Evolutionary conservation across 78 protist genomes (phyloP).

Genomic region (Creolimax fragrantissima): DNA sequence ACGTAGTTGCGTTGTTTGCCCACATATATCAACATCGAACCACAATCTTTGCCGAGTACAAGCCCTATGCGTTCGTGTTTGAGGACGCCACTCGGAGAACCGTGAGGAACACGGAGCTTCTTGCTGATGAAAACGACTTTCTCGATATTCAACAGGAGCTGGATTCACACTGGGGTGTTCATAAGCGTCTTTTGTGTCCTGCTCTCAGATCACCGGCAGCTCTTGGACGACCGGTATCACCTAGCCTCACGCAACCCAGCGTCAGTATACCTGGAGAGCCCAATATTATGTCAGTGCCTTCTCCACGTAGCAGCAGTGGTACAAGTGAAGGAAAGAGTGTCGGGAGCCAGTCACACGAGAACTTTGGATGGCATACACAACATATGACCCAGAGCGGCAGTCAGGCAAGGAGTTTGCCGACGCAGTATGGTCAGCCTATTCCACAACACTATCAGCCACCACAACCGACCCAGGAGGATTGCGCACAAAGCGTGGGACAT

Average conservation of each 20-base stretch:
- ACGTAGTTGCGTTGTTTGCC: slow-evolving; percentile 31
- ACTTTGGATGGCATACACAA: neutral
- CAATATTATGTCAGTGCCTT: neutral
- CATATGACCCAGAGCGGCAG: neutral
- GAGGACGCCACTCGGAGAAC: slow-evolving; percentile 21
- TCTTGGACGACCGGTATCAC: slow-evolving; percentile 6
- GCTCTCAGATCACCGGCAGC: neutral
- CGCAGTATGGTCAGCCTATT: neutral
- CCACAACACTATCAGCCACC: neutral
- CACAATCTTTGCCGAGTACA: neutral
- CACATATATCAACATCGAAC: neutral
- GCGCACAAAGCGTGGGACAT: neutral
- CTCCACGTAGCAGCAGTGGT: neutral
- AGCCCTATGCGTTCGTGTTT: neutral
- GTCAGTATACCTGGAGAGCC: neutral
- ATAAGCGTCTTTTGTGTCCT: slow-evolving; percentile 30
- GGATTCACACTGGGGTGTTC: slow-evolving; percentile 37
- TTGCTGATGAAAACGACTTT: neutral
- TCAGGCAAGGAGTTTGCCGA: neutral
- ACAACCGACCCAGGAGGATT: neutral
- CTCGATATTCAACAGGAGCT: neutral
- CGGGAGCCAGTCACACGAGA: neutral
- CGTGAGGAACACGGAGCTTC: slow-evolving; percentile 4
- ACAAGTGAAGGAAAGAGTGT: neutral
- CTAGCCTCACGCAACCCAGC: neutral